Evolutionary conservation across 2,329 filamentous ascomycete species (phyloP).

Genomic region (Sclerotinia sclerotiorum): DNA sequence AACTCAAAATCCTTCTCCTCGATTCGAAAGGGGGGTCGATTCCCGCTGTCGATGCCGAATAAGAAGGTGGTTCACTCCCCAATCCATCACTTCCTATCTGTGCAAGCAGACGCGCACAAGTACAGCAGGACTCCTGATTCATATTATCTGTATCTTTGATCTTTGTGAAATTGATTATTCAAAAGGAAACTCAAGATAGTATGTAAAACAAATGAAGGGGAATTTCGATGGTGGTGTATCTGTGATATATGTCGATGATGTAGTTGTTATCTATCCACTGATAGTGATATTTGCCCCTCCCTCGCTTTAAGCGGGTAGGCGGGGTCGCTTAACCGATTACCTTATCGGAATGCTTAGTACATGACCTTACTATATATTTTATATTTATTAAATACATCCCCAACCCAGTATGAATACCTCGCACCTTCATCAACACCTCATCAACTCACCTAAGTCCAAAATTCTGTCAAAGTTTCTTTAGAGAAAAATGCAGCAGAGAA

Average conservation of each 20-base stretch:
- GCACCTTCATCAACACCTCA: background rate
- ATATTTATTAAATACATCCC: background rate
- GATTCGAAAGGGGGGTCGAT: background rate
- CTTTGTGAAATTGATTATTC: background rate
- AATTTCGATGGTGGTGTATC: background rate
- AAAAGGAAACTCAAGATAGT: too few species aligned
- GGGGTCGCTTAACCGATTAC: background rate
- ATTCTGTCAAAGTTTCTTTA: background rate
- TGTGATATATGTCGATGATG: background rate
- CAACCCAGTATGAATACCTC: background rate
- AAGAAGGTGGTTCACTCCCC: background rate
- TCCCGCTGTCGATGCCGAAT: background rate
- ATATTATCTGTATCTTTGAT: background rate
- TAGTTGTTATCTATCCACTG: background rate
- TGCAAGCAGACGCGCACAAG: slow-evolving; percentile 14
- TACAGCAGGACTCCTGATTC: slow-evolving; percentile 8
- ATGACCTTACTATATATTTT: background rate
- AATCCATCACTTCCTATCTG: background rate
- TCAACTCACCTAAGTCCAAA: background rate
- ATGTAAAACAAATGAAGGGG: background rate
- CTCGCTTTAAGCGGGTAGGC: slow-evolving; percentile 4
- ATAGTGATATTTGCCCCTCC: slow-evolving; percentile 14
- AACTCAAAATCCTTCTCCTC: background rate
- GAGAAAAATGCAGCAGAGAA: background rate
- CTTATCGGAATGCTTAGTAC: slow-evolving; percentile 7